Base-by-base conservation (phyloP, 2,329 filamentous ascomycete genomes). In the Bertia moriformis region DNA sequence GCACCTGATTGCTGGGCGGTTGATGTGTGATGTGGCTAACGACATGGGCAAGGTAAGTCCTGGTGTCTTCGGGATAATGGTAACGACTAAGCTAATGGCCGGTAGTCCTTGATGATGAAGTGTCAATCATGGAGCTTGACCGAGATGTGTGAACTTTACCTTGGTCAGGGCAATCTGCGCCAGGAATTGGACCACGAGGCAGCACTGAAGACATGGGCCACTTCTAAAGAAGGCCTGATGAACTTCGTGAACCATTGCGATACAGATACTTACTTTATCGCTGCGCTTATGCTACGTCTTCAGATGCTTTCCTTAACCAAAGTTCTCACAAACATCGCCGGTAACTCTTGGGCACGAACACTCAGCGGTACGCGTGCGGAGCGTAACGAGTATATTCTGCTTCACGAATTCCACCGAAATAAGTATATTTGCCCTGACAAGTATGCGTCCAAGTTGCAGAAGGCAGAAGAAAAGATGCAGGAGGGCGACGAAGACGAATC, bases 351-450 rank as follows among this genome's bases (percentile, higher is more conserved):
- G 91, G 89, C 89, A 40, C 78, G 91, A 54, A 98, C 91, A 2
- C 66, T 98, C 30, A 95, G 86, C 27, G 91, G 91, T 58, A 98
- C 91, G 15, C 81, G 91, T 54, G 91, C 91, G 5, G 91, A 98
- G 63, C 83, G 91, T 24, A 98, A 98, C 61, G 91, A 98, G 62
- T 98, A 94, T 69, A 98, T 98, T 85, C 54, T 98, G 54, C 73
- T 98, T 4, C 91, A 98, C 50, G 89, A 96, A 52, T 98, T 98
- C 54, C 74, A 95, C 56, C 80, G 83, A 45, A 95, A 91, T 61
- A 96, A 95, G 59, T 98, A 93, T 55, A 95, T 98, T 43, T 95
- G 87, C 54, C 91, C 91, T 0, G 93, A 98, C 63, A 98, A 98
- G 61, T 78, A 86, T 47, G 80, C 70, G 36, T 86, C 84, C 50